A percentile compares a stretch with the other conserved stretches of the same genome.
Evolutionary conservation across 345 rosid species (phyloP).

Genomic region (Eutrema japonicum): DNA sequence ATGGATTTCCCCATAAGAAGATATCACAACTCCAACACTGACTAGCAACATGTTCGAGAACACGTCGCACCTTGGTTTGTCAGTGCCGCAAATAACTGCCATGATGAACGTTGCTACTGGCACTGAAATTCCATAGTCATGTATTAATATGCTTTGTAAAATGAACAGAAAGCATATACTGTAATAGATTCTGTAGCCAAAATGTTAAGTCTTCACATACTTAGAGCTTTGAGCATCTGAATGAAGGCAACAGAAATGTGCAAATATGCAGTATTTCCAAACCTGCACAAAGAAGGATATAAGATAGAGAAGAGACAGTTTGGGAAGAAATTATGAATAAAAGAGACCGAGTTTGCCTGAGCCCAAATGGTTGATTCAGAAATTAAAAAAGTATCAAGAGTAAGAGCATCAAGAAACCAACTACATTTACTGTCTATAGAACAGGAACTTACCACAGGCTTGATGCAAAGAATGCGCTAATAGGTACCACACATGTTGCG

Average conservation of each 20-base stretch:
- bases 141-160: conserved; percentile 35
- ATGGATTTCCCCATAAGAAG: conserved; percentile 96
- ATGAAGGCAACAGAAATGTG: conserved; percentile 95
- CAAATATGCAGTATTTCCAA: conserved; percentile 94
- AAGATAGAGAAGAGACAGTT: conserved; percentile 13
- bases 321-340: conserved; percentile 10
- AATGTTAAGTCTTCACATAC: conserved; percentile 56
- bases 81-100: conserved; percentile 93
- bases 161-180: conserved; percentile 14
- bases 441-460: conserved; percentile 84
- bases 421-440: conserved; percentile 2
- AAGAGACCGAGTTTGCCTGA: not conserved
- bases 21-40: conserved; percentile 93
- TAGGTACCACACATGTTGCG: conserved; percentile 89
- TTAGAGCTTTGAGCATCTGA: conserved; percentile 98
- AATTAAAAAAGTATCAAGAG: conserved; percentile 23
- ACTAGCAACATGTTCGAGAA: conserved; percentile 93
- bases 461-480: conserved; percentile 96
- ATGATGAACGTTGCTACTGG: conserved; percentile 89
- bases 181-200: conserved; percentile 25
- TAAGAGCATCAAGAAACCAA: conserved; percentile 10
- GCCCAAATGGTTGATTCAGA: not conserved
- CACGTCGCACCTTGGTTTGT: conserved; percentile 87
- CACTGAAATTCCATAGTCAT: conserved; percentile 67
- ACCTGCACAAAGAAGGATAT: conserved; percentile 60